Conservation (phyloP, 2,329 filamentous ascomycete species). For the Emmonsia crescens region DNA sequence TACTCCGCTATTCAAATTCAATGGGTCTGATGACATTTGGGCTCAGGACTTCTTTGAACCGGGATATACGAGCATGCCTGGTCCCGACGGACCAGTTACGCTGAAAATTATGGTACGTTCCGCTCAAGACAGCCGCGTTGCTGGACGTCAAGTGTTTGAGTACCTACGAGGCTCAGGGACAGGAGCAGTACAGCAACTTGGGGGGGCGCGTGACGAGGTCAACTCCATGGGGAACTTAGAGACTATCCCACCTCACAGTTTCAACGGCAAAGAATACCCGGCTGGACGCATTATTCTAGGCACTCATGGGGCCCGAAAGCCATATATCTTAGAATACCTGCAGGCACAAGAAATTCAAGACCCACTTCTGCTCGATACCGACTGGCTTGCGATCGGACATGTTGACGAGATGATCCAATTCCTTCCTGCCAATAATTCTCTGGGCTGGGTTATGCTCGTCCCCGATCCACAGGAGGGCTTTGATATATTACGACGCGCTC, state of each 20-base stretch:
- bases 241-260: constrained; percentile 27
- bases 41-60: constrained; percentile 33
- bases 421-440: constrained; percentile 16
- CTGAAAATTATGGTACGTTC: constrained; percentile 25
- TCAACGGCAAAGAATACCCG: constrained; percentile 11
- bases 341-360: constrained; percentile 27
- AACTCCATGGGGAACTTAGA: constrained; percentile 28
- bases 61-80: constrained; percentile 31
- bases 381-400: constrained; percentile 24
- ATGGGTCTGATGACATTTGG: constrained; percentile 25
- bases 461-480: constrained; percentile 17
- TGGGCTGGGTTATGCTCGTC: constrained; percentile 17
- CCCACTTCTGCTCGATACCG: constrained; percentile 26
- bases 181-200: constrained; percentile 23
- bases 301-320: constrained; percentile 7
- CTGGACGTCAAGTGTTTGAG: constrained; percentile 26
- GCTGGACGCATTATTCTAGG: constrained; percentile 19
- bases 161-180: constrained; percentile 21
- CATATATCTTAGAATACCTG: constrained; percentile 21
- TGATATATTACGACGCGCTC: constrained; percentile 16
- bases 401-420: constrained; percentile 29
- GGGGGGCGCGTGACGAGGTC: constrained; percentile 13
- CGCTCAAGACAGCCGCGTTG: constrained; percentile 17
- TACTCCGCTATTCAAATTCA: constrained; percentile 16
- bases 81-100: constrained; percentile 23